A percentile compares a stretch with the other conserved stretches of the same genome.
These are phyloP conservation scores for Wickerhamiella infanticola DNA, from an alignment of 1,139 yeast species.

Conservation along the genomic window DNA sequence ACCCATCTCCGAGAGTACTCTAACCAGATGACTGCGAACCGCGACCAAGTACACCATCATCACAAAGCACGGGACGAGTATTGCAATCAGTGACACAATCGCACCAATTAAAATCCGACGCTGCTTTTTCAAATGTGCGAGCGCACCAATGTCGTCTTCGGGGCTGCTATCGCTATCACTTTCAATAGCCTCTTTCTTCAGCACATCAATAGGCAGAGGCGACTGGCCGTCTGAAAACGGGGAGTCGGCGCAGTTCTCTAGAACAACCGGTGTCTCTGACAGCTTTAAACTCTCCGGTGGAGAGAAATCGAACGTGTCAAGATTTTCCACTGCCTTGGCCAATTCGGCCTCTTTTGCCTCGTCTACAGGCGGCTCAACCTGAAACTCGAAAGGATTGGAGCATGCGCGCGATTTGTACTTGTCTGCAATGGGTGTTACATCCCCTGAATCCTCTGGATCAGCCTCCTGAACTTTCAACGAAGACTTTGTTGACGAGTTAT, in stretches of 20 bases:
- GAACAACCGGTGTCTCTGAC: not conserved
- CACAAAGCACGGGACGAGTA: not conserved
- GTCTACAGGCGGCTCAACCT: not conserved
- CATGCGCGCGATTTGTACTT: not conserved
- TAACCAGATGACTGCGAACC: not conserved
- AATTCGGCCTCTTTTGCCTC: too few relatives aligned
- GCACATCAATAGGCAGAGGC: too few relatives aligned
- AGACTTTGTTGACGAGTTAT: too few relatives aligned
- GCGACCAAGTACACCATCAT: not conserved
- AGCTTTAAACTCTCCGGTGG: not conserved
- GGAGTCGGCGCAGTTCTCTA: too few relatives aligned
- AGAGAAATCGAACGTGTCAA: not conserved
- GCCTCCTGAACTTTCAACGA: too few relatives aligned
- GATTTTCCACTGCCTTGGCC: too few relatives aligned
- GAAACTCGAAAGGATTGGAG: not conserved
- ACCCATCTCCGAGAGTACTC: not conserved
- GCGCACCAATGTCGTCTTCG: too few relatives aligned
- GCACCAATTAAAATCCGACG: not conserved
- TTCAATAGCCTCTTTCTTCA: too few relatives aligned
- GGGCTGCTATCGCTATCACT: too few relatives aligned
- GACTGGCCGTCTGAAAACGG: too few relatives aligned
- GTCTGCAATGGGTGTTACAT: constrained; percentile 1
- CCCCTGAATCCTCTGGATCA: too few relatives aligned
- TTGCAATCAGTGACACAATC: not conserved
- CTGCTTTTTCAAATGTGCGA: too few relatives aligned